A percentile compares a stretch with the other conserved stretches of the same genome.
Evolutionary conservation across 2,329 filamentous ascomycete species (phyloP).

Genomic region (Zasmidium citrigriseum): DNA sequence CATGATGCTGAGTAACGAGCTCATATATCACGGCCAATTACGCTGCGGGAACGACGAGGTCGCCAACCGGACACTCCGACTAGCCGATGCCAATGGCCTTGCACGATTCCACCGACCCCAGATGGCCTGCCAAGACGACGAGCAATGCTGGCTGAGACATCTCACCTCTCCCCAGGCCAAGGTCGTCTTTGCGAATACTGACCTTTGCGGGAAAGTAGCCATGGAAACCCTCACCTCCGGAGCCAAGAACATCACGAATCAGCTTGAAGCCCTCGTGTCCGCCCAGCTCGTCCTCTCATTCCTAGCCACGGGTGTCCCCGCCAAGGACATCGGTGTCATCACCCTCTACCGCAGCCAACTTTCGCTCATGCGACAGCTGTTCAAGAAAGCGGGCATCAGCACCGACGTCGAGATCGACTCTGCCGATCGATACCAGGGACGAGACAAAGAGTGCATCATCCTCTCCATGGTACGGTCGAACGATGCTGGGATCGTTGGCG

Average conservation of each 20-base stretch:
- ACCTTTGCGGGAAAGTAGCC: constrained; percentile 64
- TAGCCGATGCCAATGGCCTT: constrained; percentile 55
- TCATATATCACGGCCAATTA: constrained; percentile 89
- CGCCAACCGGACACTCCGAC: constrained; percentile 65
- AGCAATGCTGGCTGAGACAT: constrained; percentile 73
- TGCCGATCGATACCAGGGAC: constrained; percentile 92
- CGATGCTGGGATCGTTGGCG: constrained; percentile 78
- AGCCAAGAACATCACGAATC: constrained; percentile 86
- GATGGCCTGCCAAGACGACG: constrained; percentile 1
- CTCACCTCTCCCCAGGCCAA: constrained; percentile 70
- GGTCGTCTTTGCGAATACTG: constrained; percentile 88
- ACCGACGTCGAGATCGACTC: constrained; percentile 87
- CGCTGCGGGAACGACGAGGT: constrained; percentile 84
- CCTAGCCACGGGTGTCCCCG: constrained; percentile 71
- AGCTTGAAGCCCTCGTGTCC: constrained; percentile 75
- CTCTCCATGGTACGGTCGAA: constrained; percentile 88
- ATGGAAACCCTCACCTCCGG: constrained; percentile 62
- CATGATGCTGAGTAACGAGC: constrained; percentile 87
- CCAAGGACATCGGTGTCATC: constrained; percentile 84
- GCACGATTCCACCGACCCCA: constrained; percentile 32
- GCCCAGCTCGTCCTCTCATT: constrained; percentile 79
- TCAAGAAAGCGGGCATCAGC: constrained; percentile 48
- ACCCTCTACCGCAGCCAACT: constrained; percentile 96
- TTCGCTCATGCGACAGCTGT: constrained; percentile 72
- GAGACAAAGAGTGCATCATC: constrained; percentile 91